A percentile compares a stretch with the other conserved stretches of the same genome.
phyloP scores from a whole-genome alignment of 1,284 basidiomycete species.

The Ganoderma leucocontextum region DNA sequence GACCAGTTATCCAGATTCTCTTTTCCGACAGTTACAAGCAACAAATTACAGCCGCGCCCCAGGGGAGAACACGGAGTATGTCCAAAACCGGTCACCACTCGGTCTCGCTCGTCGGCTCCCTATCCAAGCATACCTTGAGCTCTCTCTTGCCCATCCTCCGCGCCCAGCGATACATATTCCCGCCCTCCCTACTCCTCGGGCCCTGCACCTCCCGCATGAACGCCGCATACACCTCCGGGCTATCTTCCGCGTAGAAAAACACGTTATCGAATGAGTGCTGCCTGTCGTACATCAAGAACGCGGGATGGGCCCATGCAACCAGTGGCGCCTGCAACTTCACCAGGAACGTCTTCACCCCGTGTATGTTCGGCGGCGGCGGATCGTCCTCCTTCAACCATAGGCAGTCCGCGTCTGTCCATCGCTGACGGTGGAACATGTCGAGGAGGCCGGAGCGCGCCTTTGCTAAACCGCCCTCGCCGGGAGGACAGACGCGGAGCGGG shows the following conservation, averaged over 20 bases:
- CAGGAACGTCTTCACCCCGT: slow-evolving; percentile 48
- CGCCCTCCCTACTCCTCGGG: slow-evolving; percentile 28
- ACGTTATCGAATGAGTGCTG: slow-evolving; percentile 44
- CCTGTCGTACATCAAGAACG: slow-evolving; percentile 48
- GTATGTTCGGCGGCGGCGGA: slow-evolving; percentile 42
- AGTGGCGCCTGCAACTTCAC: slow-evolving; percentile 48
- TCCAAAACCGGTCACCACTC: slow-evolving; percentile 27
- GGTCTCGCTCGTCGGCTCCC: slow-evolving; percentile 27
- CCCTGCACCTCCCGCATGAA: slow-evolving; percentile 31
- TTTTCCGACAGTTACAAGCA: too few species aligned
- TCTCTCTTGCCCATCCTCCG: slow-evolving; percentile 38
- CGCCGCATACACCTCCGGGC: slow-evolving; percentile 26
- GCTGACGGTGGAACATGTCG: neutral
- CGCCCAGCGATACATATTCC: slow-evolving; percentile 45
- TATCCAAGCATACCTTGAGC: slow-evolving; percentile 40
- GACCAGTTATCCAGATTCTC: too few species aligned
- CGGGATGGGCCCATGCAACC: slow-evolving; percentile 28
- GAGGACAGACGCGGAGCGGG: slow-evolving; percentile 33
- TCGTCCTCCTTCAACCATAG: neutral
- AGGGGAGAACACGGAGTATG: too few species aligned
- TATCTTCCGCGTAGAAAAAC: slow-evolving; percentile 36
- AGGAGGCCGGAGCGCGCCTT: slow-evolving; percentile 20
- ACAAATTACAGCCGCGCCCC: too few species aligned
- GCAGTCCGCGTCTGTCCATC: neutral
- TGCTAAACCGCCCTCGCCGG: slow-evolving; percentile 27